phyloP scores from a whole-genome alignment of 139 green algal species.

The Chlamydomonas sphaeroides region DNA sequence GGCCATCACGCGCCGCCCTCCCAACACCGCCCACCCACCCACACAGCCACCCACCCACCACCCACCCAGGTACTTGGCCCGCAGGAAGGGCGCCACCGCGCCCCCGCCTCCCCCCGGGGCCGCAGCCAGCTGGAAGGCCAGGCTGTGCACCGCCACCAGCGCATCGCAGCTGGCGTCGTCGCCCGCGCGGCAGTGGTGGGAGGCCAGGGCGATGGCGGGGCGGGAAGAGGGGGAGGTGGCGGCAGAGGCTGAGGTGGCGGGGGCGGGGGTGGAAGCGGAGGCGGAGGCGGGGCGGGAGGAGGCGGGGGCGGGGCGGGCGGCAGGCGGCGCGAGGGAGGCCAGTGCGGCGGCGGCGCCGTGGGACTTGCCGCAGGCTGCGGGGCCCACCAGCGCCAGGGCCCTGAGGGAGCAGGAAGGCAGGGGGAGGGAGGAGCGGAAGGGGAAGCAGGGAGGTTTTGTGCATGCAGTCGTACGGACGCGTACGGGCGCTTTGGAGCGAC shows the following conservation, averaged over 20 bases:
- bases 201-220: not conserved
- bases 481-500: too few species aligned
- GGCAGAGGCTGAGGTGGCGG: not conserved
- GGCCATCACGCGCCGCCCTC: too few species aligned
- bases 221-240: not conserved
- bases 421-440: too few species aligned
- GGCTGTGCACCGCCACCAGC: not conserved
- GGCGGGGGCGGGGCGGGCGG: not conserved
- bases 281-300: not conserved
- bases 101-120: not conserved
- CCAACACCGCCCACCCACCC: too few species aligned
- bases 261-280: not conserved
- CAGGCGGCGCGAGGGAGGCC: not conserved
- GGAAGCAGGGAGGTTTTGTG: too few species aligned
- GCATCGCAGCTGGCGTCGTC: conserved; percentile 15
- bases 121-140: conserved; percentile 26
- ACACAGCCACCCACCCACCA: not conserved
- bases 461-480: too few species aligned
- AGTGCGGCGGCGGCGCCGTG: not conserved
- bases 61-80: conserved; percentile 5
- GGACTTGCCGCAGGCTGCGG: conserved; percentile 8
- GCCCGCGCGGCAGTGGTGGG: conserved; percentile 3
- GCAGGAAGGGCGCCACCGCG: not conserved
- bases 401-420: too few species aligned
- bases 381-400: not conserved